These are phyloP conservation scores for Blastomyces emzantsi DNA, from an alignment of 2,329 filamentous ascomycete species.

Conservation along the genomic window DNA sequence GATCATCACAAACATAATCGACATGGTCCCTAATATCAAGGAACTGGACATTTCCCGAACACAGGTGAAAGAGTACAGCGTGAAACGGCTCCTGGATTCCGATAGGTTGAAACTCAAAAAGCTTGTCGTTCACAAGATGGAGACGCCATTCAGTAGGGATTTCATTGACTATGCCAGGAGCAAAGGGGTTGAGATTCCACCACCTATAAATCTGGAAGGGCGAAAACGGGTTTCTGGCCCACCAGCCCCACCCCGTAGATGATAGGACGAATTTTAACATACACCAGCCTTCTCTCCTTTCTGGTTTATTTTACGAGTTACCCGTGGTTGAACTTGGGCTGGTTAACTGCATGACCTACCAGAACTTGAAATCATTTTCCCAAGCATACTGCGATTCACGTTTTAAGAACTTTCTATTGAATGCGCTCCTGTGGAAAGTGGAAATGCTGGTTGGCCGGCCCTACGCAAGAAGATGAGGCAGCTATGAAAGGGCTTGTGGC, in stretches of 20 bases:
- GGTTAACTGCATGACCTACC: not conserved
- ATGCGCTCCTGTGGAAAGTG: not conserved
- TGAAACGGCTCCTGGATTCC: slow-evolving; percentile 25
- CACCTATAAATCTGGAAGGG: slow-evolving; percentile 1
- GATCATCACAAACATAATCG: slow-evolving; percentile 16
- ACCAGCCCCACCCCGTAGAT: not conserved
- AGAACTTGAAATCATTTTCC: not conserved
- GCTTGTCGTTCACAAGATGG: slow-evolving; percentile 2
- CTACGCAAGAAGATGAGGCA: not conserved
- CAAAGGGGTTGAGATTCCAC: slow-evolving; percentile 11
- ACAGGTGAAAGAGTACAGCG: slow-evolving; percentile 26
- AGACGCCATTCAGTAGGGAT: slow-evolving; percentile 12
- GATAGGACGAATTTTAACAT: not conserved
- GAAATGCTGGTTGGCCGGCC: not conserved
- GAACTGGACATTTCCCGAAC: slow-evolving; percentile 29
- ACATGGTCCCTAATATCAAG: slow-evolving; percentile 23
- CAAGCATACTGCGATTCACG: not conserved
- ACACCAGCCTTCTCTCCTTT: not conserved
- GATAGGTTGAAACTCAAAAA: slow-evolving; percentile 16
- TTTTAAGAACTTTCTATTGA: not conserved
- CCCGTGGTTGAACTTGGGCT: not conserved
- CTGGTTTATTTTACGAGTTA: not conserved
- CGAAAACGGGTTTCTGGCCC: not conserved
- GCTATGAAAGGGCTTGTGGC: not conserved
- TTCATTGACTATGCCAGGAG: slow-evolving; percentile 15